Evolutionary conservation across 2,329 filamentous ascomycete genomes (phyloP).

Genomic region (Orbilia oligospora): DNA sequence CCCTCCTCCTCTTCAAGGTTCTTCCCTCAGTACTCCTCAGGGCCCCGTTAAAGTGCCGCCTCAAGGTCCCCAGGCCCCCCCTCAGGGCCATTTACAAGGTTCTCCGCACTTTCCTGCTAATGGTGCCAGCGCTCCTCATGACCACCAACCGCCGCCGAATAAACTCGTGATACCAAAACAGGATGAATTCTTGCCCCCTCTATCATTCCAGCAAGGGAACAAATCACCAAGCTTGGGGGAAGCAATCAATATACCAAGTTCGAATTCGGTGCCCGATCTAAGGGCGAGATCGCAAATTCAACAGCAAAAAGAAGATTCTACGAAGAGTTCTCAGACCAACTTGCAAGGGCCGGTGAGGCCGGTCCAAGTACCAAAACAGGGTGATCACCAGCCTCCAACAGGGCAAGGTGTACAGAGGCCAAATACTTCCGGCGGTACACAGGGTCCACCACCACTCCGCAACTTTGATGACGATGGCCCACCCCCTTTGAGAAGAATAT

Average conservation of each 20-base stretch:
- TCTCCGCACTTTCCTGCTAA: constrained; percentile 6
- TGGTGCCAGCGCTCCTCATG: constrained; percentile 14
- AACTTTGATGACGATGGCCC: constrained; percentile 47
- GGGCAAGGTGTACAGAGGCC: constrained; percentile 19
- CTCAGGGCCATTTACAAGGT: neutral
- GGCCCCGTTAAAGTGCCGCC: neutral
- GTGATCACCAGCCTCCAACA: neutral
- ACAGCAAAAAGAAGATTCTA: constrained; percentile 34
- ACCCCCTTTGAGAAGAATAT: constrained; percentile 58
- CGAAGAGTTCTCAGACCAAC: constrained; percentile 4
- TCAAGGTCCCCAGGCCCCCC: neutral
- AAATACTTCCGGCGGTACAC: constrained; percentile 34
- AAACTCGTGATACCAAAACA: constrained; percentile 39
- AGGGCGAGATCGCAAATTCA: constrained; percentile 34
- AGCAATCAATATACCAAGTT: constrained; percentile 39
- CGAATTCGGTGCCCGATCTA: constrained; percentile 41
- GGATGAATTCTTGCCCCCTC: constrained; percentile 44
- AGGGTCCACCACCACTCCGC: constrained; percentile 19
- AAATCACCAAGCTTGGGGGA: constrained; percentile 48
- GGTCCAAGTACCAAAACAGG: neutral
- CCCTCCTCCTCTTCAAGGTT: neutral
- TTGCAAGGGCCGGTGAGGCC: constrained; percentile 14
- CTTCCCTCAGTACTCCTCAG: neutral
- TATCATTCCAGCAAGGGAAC: constrained; percentile 55
- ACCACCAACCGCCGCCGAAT: constrained; percentile 37